These are phyloP conservation scores for Kalaharituber pfeilii DNA, from an alignment of 2,329 filamentous ascomycete genomes.

Conservation along the genomic window DNA sequence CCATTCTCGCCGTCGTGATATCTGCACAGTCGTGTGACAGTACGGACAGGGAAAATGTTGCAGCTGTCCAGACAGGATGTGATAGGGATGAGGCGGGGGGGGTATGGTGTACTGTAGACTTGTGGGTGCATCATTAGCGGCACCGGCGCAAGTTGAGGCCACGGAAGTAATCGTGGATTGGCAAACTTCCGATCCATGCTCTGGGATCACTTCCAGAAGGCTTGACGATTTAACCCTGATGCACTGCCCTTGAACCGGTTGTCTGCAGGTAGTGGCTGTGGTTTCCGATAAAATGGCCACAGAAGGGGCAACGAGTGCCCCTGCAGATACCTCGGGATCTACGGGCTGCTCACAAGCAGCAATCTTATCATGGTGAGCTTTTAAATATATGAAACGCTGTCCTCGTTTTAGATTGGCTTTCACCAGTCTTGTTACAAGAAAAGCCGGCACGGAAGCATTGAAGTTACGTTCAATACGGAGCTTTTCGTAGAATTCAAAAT, in stretches of 20 bases:
- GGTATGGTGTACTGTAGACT: neutral
- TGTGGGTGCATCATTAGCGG: neutral
- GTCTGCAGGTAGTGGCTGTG: too few species aligned
- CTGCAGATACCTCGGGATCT: too few species aligned
- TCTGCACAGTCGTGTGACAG: slow-evolving; percentile 4
- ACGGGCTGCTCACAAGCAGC: neutral
- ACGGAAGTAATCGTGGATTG: neutral
- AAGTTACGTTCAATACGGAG: slow-evolving; percentile 20
- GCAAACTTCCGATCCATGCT: neutral
- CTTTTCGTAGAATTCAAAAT: slow-evolving; percentile 23
- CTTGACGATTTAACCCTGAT: neutral
- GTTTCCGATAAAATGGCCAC: too few species aligned
- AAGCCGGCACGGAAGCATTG: slow-evolving; percentile 20
- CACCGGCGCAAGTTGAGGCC: neutral
- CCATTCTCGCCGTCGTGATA: slow-evolving; percentile 4
- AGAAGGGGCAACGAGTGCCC: neutral
- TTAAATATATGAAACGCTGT: slow-evolving; percentile 25
- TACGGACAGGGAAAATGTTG: slow-evolving; percentile 4
- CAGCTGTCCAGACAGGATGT: neutral
- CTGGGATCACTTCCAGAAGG: neutral
- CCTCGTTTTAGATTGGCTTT: slow-evolving; percentile 24
- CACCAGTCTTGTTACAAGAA: slow-evolving; percentile 22
- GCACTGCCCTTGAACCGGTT: too few species aligned
- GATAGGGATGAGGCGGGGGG: slow-evolving; percentile 2
- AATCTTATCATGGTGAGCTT: slow-evolving; percentile 25